Evolutionary conservation across 768 basidiomycete species (phyloP).

Genomic region (Trametes gibbosa): DNA sequence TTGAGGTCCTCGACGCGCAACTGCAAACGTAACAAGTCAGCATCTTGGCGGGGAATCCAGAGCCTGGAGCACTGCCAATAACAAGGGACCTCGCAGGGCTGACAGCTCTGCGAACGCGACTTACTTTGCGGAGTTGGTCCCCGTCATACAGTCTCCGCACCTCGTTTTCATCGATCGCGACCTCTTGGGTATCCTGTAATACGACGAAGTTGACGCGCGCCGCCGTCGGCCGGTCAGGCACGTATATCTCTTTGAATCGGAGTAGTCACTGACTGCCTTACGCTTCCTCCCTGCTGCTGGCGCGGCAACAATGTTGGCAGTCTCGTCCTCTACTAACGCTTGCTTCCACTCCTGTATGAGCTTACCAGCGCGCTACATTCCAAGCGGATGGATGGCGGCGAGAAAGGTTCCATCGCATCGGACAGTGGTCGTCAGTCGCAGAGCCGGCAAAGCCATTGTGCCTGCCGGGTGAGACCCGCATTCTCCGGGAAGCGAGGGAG

Average conservation of each 20-base stretch:
- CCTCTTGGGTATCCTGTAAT: constrained; percentile 42
- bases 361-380: constrained; percentile 58
- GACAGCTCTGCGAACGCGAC: constrained; percentile 18
- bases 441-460: constrained; percentile 9
- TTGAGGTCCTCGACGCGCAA: constrained; percentile 77
- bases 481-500: not conserved
- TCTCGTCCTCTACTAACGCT: constrained; percentile 57
- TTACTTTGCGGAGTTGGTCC: constrained; percentile 66
- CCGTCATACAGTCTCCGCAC: constrained; percentile 62
- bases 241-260: not conserved
- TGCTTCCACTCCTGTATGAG: constrained; percentile 72
- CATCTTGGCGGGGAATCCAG: not conserved
- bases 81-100: not conserved
- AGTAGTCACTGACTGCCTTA: constrained; percentile 55
- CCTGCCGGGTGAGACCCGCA: constrained; percentile 15
- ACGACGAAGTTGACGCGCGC: not conserved
- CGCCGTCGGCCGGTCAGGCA: constrained; percentile 9
- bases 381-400: not conserved
- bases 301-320: constrained; percentile 49
- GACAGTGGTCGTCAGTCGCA: not conserved
- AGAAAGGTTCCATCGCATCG: constrained; percentile 2
- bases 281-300: constrained; percentile 57
- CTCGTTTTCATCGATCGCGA: constrained; percentile 68
- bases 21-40: constrained; percentile 37
- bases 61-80: not conserved